phyloP scores from a whole-genome alignment of 2,329 filamentous ascomycete species.

The Pestalotiopsis sp. region DNA sequence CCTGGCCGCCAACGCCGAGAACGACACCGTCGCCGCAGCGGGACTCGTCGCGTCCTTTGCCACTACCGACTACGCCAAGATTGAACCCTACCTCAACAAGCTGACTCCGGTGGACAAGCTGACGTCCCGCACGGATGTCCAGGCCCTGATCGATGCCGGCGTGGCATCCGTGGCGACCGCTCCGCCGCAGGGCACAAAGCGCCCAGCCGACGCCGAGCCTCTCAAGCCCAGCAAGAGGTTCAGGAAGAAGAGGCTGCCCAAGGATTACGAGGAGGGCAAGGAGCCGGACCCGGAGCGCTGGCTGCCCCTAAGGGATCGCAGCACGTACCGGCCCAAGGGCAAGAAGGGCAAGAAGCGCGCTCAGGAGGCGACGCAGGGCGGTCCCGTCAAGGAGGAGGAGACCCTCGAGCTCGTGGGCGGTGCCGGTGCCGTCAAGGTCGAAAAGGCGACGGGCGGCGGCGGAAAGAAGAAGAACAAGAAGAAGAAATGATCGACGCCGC shows the following conservation, averaged over 20 bases:
- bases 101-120: slow-evolving; percentile 67
- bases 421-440: slow-evolving; percentile 64
- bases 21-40: slow-evolving; percentile 72
- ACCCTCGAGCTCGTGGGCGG: slow-evolving; percentile 66
- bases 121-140: slow-evolving; percentile 61
- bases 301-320: slow-evolving; percentile 88
- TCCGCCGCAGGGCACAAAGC: slow-evolving; percentile 49
- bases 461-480: slow-evolving; percentile 50
- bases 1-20: slow-evolving; percentile 66
- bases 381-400: slow-evolving; percentile 74
- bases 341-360: slow-evolving; percentile 89
- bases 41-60: slow-evolving; percentile 86
- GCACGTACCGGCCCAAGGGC: slow-evolving; percentile 85
- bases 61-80: slow-evolving; percentile 57
- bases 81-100: slow-evolving; percentile 55
- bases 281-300: slow-evolving; percentile 88
- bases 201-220: slow-evolving; percentile 41
- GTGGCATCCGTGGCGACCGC: slow-evolving; percentile 54
- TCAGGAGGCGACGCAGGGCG: slow-evolving; percentile 81
- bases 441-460: slow-evolving; percentile 51
- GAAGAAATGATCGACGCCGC: slow-evolving; percentile 37
- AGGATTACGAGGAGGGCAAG: slow-evolving; percentile 76
- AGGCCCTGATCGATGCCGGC: slow-evolving; percentile 66
- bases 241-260: slow-evolving; percentile 61
- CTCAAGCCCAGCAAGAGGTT: slow-evolving; percentile 52